phyloP scores from a whole-genome alignment of 805 yeast species.

The Tetrapisispora nanseiensis region DNA sequence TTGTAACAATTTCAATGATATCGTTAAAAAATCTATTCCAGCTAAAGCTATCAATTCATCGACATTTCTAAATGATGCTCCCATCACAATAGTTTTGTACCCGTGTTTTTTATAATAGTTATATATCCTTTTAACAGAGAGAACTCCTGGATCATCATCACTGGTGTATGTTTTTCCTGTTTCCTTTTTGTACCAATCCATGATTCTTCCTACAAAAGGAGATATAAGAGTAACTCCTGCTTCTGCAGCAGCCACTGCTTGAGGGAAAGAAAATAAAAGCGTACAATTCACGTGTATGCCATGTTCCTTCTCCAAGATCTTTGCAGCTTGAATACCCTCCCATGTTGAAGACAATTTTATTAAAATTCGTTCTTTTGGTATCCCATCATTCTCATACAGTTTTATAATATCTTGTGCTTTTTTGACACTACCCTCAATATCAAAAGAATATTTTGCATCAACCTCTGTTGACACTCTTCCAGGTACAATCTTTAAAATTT shows the following conservation, averaged over 20 bases:
- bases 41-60: conserved; percentile 94
- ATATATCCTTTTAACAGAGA: conserved; percentile 75
- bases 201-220: conserved; percentile 96
- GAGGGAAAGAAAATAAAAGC: conserved; percentile 82
- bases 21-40: conserved; percentile 91
- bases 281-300: conserved; percentile 92
- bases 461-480: conserved; percentile 99
- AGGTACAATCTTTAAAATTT: conserved; percentile 86
- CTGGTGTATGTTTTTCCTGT: conserved; percentile 78
- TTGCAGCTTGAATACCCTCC: conserved; percentile 98
- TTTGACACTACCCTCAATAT: conserved; percentile 83
- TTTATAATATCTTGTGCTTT: conserved; percentile 85
- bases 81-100: conserved; percentile 97
- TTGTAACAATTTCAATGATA: conserved; percentile 84
- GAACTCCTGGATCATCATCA: conserved; percentile 86
- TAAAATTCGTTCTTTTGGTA: conserved; percentile 76
- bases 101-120: conserved; percentile 95
- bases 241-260: conserved; percentile 98
- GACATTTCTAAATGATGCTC: conserved; percentile 95
- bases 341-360: conserved; percentile 95
- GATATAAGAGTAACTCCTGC: conserved; percentile 91
- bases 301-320: conserved; percentile 81
- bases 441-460: conserved; percentile 92
- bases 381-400: conserved; percentile 76
- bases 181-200: conserved; percentile 93